These are phyloP conservation scores for Trifolium fragiferum DNA, from an alignment of 306 rosid genomes.

Conservation along the genomic window DNA sequence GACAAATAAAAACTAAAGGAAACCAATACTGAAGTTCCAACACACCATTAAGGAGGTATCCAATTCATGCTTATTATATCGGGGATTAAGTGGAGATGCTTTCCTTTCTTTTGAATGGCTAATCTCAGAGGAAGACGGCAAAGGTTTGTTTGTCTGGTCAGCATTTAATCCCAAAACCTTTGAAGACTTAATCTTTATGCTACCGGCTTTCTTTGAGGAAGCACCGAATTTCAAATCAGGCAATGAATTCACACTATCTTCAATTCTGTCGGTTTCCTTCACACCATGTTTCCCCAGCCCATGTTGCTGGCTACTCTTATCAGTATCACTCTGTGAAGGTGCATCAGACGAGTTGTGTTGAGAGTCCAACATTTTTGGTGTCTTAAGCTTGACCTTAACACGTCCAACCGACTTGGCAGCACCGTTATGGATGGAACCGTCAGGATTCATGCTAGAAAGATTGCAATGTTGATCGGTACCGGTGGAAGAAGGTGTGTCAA, in stretches of 20 bases:
- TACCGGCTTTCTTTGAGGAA: constrained; percentile 63
- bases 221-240: constrained; percentile 44
- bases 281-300: constrained; percentile 63
- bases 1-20: constrained; percentile 18
- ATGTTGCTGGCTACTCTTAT: constrained; percentile 75
- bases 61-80: constrained; percentile 69
- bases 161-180: constrained; percentile 64
- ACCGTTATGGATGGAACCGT: constrained; percentile 63
- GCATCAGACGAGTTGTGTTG: constrained; percentile 78
- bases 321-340: constrained; percentile 82
- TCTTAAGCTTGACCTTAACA: constrained; percentile 87
- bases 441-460: constrained; percentile 66
- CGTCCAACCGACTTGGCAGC: constrained; percentile 67
- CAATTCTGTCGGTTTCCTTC: constrained; percentile 60
- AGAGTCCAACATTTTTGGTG: constrained; percentile 65
- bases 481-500: constrained; percentile 77
- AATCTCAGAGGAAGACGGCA: constrained; percentile 41
- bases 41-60: constrained; percentile 72
- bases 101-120: constrained; percentile 52
- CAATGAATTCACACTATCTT: constrained; percentile 85
- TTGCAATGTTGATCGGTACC: constrained; percentile 76
- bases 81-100: constrained; percentile 49
- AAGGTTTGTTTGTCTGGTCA: constrained; percentile 46
- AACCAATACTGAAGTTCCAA: constrained; percentile 29
- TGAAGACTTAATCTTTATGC: constrained; percentile 81